phyloP scores from a whole-genome alignment of 345 rosid species.

The Rhodamnia argentea region DNA sequence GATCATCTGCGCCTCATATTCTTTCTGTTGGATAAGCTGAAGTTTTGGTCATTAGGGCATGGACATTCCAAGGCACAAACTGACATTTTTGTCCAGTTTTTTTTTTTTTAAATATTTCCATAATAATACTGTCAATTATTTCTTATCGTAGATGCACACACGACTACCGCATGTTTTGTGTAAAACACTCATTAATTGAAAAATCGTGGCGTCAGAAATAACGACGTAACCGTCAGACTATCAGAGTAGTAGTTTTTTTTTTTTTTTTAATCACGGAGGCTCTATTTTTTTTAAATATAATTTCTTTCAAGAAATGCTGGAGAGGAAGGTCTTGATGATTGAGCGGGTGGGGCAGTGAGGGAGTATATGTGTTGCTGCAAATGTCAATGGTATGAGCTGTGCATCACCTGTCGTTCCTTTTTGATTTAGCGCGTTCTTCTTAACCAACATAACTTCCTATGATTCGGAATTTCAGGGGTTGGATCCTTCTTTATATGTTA shows the following conservation, averaged over 20 bases:
- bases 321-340: background rate
- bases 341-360: background rate
- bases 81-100: background rate
- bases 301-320: background rate
- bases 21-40: background rate
- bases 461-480: background rate
- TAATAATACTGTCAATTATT: no score
- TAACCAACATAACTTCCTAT: background rate
- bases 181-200: no score
- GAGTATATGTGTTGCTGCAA: background rate
- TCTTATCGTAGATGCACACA: no score
- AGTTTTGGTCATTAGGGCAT: no score
- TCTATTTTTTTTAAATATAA: background rate
- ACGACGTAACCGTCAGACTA: no score
- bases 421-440: background rate
- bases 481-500: background rate
- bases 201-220: no score
- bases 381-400: slow-evolving; percentile 9
- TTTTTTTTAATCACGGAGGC: background rate
- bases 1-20: background rate
- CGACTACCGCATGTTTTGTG: no score
- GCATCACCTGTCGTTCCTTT: slow-evolving; percentile 5
- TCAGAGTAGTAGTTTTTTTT: no score
- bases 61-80: no score
- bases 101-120: background rate